Percentiles rank a stretch among this genome's conserved stretches.
phyloP scores from a whole-genome alignment of 139 green algal species.

The Pleodorina starrii region DNA sequence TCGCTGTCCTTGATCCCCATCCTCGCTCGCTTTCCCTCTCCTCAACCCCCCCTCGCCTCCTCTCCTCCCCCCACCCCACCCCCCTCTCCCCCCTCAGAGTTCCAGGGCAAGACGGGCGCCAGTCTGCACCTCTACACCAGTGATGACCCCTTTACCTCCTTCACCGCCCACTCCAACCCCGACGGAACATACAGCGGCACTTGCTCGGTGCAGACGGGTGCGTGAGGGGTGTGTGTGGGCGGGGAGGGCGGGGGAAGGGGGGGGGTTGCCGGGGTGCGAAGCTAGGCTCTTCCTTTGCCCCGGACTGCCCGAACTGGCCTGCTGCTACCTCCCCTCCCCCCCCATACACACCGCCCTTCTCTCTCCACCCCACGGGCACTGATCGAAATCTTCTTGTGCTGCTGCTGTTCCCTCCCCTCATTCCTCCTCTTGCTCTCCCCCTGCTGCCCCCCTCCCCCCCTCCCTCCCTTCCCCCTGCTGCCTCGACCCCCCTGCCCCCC shows the following conservation, averaged over 20 bases:
- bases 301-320: too few species aligned
- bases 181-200: slow-evolving; percentile 73
- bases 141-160: slow-evolving; percentile 64
- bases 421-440: too few species aligned
- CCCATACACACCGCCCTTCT: background rate
- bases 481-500: background rate
- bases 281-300: too few species aligned
- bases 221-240: background rate
- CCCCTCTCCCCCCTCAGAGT: slow-evolving; percentile 51
- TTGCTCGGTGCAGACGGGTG: slow-evolving; percentile 59
- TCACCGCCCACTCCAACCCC: slow-evolving; percentile 67
- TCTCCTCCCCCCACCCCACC: background rate
- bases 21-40: background rate
- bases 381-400: too few species aligned
- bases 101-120: slow-evolving; percentile 56
- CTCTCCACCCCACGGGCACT: background rate
- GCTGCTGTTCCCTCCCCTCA: too few species aligned
- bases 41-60: too few species aligned
- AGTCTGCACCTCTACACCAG: slow-evolving; percentile 67
- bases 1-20: too few species aligned
- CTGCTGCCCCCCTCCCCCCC: too few species aligned
- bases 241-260: background rate
- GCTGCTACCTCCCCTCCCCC: background rate
- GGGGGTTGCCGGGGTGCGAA: background rate
- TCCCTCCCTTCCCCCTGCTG: background rate